Evolutionary conservation across 208 protist genomes (phyloP).

Genomic region (Leptomonas seymouri): DNA sequence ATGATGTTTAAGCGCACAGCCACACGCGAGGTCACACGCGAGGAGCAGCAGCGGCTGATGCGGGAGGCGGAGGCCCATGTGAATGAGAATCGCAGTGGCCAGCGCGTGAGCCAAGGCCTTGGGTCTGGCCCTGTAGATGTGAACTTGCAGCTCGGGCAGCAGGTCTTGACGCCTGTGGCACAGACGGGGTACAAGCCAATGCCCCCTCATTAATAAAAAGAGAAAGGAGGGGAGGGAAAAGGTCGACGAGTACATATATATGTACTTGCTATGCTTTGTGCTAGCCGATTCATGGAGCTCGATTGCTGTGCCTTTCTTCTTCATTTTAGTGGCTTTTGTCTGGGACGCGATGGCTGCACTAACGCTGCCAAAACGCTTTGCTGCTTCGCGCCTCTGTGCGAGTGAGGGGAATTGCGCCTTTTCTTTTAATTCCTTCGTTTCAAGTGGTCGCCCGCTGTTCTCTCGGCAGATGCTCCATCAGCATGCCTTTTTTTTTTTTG

Average conservation of each 20-base stretch:
- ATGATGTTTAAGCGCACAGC: constrained; percentile 91
- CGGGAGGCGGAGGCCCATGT: constrained; percentile 58
- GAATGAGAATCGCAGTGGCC: constrained; percentile 73
- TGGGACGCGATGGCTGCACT: no score
- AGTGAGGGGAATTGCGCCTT: no score
- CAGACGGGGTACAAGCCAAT: constrained; percentile 84
- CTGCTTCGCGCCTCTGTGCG: no score
- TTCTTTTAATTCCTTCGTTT: no score
- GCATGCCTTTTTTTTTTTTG: not conserved
- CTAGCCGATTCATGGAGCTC: no score
- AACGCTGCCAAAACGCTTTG: no score
- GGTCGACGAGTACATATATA: no score
- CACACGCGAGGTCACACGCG: constrained; percentile 81
- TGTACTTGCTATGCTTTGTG: no score
- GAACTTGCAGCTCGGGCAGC: constrained; percentile 70
- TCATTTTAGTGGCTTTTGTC: no score
- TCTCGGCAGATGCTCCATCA: no score
- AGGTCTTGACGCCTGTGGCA: constrained; percentile 77
- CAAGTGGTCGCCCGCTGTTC: no score
- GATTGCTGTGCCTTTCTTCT: no score
- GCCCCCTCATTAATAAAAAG: constrained; percentile 28
- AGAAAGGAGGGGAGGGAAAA: not conserved
- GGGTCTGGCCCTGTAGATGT: constrained; percentile 62
- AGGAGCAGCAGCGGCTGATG: constrained; percentile 81
- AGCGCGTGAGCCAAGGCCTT: constrained; percentile 52